phyloP scores from a whole-genome alignment of 192 early-diverging fungal species.

The Coemansia sp. region DNA sequence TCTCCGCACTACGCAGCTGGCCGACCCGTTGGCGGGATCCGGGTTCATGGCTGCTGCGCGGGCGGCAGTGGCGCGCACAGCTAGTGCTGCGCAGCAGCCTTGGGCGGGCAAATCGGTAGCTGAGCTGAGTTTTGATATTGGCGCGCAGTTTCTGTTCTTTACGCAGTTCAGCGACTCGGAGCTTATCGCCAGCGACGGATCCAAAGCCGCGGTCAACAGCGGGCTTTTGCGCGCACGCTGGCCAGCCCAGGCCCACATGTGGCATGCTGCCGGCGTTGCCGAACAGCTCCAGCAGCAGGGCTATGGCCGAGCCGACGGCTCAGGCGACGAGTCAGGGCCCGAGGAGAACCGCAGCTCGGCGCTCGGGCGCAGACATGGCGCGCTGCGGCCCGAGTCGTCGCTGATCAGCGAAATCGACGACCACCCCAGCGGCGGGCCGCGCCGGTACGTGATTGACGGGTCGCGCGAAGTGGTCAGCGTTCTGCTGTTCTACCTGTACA shows the following conservation, averaged over 20 bases:
- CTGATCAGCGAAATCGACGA: slow-evolving; percentile 29
- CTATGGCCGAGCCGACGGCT: neutral
- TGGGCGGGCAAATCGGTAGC: neutral
- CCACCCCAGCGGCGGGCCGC: neutral
- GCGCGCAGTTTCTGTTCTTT: slow-evolving; percentile 47
- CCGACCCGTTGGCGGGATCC: slow-evolving; percentile 25
- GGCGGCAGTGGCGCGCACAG: slow-evolving; percentile 24
- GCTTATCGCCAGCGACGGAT: slow-evolving; percentile 33
- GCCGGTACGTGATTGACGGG: slow-evolving; percentile 22
- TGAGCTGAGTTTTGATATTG: slow-evolving; percentile 38
- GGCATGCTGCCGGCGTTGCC: slow-evolving; percentile 27
- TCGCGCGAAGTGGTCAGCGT: slow-evolving; percentile 61
- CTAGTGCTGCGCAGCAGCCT: slow-evolving; percentile 5
- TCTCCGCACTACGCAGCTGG: slow-evolving; percentile 48
- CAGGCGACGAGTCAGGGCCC: slow-evolving; percentile 2
- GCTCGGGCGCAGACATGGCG: neutral
- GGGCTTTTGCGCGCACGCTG: slow-evolving; percentile 52
- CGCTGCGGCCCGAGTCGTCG: slow-evolving; percentile 38
- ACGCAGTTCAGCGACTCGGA: slow-evolving; percentile 52
- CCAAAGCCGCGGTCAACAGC: slow-evolving; percentile 38
- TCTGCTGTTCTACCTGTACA: slow-evolving; percentile 69
- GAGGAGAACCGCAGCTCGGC: neutral
- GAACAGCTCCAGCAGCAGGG: neutral
- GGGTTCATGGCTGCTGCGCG: slow-evolving; percentile 25
- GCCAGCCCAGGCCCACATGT: slow-evolving; percentile 45